Percentiles rank a stretch among this genome's conserved stretches.
Evolutionary conservation across 805 yeast species (phyloP).

Genomic region (Candida sithepensis): DNA sequence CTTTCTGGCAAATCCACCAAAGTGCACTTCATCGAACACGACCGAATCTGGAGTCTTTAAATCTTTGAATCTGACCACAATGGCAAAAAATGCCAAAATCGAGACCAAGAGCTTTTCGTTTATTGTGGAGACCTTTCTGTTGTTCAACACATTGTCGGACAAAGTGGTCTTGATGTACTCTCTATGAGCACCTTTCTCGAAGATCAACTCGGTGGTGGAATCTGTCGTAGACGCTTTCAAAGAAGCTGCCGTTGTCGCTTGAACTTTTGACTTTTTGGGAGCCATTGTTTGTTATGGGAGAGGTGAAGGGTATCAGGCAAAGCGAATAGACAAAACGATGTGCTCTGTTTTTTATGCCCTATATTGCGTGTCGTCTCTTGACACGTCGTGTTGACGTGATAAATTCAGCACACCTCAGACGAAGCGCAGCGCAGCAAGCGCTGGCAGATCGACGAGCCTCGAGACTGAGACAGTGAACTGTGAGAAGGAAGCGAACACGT

Average conservation of each 20-base stretch:
- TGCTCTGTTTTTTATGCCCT: too few species aligned
- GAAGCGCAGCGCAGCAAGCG: too few species aligned
- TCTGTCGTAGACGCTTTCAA: slow-evolving; percentile 9
- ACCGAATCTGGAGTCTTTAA: slow-evolving; percentile 75
- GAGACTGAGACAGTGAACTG: neutral
- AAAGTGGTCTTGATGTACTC: slow-evolving; percentile 53
- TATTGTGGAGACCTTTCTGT: slow-evolving; percentile 37
- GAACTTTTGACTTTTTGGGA: slow-evolving; percentile 14
- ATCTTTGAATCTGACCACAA: slow-evolving; percentile 55
- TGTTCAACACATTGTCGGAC: slow-evolving; percentile 33
- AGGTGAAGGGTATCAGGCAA: neutral
- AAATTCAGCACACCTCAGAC: too few species aligned
- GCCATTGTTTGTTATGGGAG: slow-evolving; percentile 15
- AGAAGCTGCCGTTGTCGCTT: neutral
- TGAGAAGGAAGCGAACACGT: too few species aligned
- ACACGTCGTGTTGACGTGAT: too few species aligned
- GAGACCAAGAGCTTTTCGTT: slow-evolving; percentile 40
- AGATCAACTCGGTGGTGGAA: slow-evolving; percentile 40
- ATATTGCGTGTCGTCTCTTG: too few species aligned
- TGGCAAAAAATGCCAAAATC: slow-evolving; percentile 43
- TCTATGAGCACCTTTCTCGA: slow-evolving; percentile 50
- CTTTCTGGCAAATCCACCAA: slow-evolving; percentile 94
- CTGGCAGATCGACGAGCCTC: too few species aligned
- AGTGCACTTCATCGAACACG: slow-evolving; percentile 97
- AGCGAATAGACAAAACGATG: too few species aligned